phyloP scores from a whole-genome alignment of 345 rosid species.

The Turritis glabra region DNA sequence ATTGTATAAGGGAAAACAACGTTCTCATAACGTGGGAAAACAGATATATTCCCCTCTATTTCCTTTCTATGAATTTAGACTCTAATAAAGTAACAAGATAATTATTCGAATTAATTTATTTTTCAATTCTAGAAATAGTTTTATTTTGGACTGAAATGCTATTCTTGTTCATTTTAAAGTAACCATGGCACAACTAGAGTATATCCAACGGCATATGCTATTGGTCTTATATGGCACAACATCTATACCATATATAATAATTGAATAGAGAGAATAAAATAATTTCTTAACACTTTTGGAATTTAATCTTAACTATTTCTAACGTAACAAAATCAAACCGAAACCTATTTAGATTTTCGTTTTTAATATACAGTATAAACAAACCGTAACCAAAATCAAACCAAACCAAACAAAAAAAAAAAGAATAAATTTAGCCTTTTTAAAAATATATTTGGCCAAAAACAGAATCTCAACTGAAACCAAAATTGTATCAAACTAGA shows the following conservation, averaged over 20 bases:
- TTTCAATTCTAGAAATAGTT: background rate
- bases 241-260: background rate
- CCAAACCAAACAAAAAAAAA: background rate
- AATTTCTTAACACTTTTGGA: background rate
- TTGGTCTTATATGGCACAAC: background rate
- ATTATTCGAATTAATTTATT: conserved; percentile 12
- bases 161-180: conserved; percentile 29
- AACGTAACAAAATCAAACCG: background rate
- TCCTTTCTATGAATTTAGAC: conserved; percentile 16
- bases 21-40: conserved; percentile 4
- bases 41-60: conserved; percentile 7
- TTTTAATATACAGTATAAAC: background rate
- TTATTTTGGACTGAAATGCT: conserved; percentile 24
- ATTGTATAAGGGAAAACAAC: background rate
- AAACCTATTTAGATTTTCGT: background rate
- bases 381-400: background rate
- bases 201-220: conserved; percentile 68
- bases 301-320: background rate
- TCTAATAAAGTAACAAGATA: conserved; percentile 18
- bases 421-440: background rate
- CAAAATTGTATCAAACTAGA: background rate
- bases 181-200: conserved; percentile 29
- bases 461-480: background rate
- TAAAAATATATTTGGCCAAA: background rate
- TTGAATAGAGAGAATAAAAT: background rate